phyloP scores from a whole-genome alignment of 192 early-diverging fungal genomes.

The Podila epicladia region DNA sequence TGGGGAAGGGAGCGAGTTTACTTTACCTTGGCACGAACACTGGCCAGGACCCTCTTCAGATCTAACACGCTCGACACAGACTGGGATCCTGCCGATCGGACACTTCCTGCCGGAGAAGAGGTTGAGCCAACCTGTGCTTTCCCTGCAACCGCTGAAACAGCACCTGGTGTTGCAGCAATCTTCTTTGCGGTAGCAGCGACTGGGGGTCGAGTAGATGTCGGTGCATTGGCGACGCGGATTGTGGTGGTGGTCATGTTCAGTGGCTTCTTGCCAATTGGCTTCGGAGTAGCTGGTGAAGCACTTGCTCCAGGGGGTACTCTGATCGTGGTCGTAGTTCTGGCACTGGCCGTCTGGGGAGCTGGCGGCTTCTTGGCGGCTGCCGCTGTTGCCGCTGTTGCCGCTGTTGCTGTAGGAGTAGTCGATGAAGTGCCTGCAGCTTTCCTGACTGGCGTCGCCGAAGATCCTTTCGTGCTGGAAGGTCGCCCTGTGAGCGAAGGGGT shows the following conservation, averaged over 20 bases:
- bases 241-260: constrained; percentile 45
- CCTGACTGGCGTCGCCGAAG: not conserved
- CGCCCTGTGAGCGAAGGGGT: not conserved
- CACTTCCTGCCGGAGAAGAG: not conserved
- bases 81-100: not conserved
- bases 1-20: too few species aligned
- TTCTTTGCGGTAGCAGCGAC: not conserved
- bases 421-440: not conserved
- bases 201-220: constrained; percentile 2
- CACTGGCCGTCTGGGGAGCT: constrained; percentile 5
- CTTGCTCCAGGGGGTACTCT: not conserved
- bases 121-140: not conserved
- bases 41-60: constrained; percentile 25
- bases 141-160: not conserved
- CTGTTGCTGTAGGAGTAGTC: not conserved
- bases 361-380: constrained; percentile 25
- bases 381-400: constrained; percentile 11
- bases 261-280: constrained; percentile 9
- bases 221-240: constrained; percentile 13
- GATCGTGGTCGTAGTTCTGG: constrained; percentile 16
- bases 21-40: constrained; percentile 14
- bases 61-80: constrained; percentile 9
- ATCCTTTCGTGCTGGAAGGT: not conserved
- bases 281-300: not conserved
- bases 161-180: not conserved